A percentile compares a stretch with the other conserved stretches of the same genome.
phyloP scores from a whole-genome alignment of 2,329 filamentous ascomycete species.

The Ophiognomonia clavigignenti-juglandacearum region DNA sequence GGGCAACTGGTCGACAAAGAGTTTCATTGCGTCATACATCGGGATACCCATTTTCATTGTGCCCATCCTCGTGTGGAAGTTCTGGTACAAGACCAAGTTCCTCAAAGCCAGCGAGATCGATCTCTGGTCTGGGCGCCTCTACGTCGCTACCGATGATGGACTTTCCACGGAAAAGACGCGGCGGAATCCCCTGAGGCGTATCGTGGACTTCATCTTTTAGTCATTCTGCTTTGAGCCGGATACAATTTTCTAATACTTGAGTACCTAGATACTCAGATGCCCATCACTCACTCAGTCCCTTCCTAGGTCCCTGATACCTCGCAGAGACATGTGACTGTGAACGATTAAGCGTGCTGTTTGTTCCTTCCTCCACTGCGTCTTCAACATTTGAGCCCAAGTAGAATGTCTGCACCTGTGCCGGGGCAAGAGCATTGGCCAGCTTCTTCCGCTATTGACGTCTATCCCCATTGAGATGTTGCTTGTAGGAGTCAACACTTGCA shows the following conservation, averaged over 20 bases:
- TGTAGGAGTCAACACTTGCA: background rate
- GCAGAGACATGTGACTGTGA: too few relatives aligned
- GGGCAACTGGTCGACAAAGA: conserved; percentile 30
- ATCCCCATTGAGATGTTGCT: background rate
- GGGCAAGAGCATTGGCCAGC: background rate
- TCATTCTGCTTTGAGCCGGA: background rate
- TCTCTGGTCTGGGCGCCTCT: conserved; percentile 40
- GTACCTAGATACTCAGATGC: background rate
- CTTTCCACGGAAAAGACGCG: conserved; percentile 2
- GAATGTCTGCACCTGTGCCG: too few relatives aligned
- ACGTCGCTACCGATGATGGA: conserved; percentile 1
- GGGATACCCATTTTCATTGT: conserved; percentile 19
- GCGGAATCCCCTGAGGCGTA: conserved; percentile 8
- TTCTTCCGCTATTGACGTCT: background rate
- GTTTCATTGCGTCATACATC: conserved; percentile 37
- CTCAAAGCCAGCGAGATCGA: conserved; percentile 40
- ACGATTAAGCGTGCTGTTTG: too few relatives aligned
- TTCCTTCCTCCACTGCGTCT: too few relatives aligned
- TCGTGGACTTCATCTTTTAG: conserved; percentile 7
- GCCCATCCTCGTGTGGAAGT: conserved; percentile 12
- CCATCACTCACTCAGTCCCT: background rate
- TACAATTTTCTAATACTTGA: background rate
- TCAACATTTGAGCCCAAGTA: too few relatives aligned
- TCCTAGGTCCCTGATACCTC: too few relatives aligned
- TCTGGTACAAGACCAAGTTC: conserved; percentile 13